Evolutionary conservation across 768 basidiomycete species (phyloP).

Genomic region (Collybiopsis confluens): DNA sequence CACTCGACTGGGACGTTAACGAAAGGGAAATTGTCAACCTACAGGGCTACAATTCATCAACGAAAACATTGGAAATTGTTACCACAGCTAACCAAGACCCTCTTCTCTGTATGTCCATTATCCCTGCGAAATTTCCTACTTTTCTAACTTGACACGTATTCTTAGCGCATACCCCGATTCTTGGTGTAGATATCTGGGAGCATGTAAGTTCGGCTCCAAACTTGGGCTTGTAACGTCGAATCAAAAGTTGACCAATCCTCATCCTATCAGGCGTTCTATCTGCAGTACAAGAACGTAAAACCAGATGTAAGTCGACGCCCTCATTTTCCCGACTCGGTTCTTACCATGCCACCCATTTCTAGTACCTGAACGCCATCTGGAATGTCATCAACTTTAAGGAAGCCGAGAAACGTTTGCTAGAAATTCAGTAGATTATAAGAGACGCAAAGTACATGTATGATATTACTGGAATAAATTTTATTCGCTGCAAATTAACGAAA

Average conservation of each 20-base stretch:
- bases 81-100: conserved; percentile 98
- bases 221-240: conserved; percentile 9
- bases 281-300: conserved; percentile 90
- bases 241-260: conserved; percentile 8
- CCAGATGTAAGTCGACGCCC: conserved; percentile 63
- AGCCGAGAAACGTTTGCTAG: conserved; percentile 60
- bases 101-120: conserved; percentile 36
- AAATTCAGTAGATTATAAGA: conserved; percentile 20
- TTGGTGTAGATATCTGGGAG: conserved; percentile 98
- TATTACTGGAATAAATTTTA: neutral
- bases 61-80: conserved; percentile 79
- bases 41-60: conserved; percentile 65
- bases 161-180: conserved; percentile 86
- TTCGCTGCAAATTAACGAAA: too few relatives aligned
- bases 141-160: too few relatives aligned
- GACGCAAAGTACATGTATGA: too few relatives aligned
- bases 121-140: conserved; percentile 9
- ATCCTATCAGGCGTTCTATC: conserved; percentile 61
- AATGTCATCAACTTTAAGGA: conserved; percentile 94
- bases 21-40: too few relatives aligned
- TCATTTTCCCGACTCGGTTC: neutral
- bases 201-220: conserved; percentile 71
- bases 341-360: conserved; percentile 5
- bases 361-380: conserved; percentile 97
- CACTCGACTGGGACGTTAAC: too few relatives aligned